phyloP scores from a whole-genome alignment of 23 red algal species.

The Gracilaria gracilis region DNA sequence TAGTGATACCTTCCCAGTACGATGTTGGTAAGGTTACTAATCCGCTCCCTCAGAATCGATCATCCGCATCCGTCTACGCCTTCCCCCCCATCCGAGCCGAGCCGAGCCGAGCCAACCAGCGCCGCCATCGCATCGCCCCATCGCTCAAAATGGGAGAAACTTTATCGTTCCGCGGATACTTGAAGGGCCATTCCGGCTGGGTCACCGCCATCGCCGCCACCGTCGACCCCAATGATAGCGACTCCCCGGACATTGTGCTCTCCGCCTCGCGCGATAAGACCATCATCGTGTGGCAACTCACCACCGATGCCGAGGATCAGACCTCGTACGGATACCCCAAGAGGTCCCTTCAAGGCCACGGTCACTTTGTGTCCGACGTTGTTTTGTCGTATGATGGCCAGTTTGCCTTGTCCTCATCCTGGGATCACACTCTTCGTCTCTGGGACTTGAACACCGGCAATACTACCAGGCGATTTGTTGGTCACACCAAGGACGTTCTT shows the following conservation, averaged over 20 bases:
- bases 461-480: constrained; percentile 92
- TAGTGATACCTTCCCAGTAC: too few relatives aligned
- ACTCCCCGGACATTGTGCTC: constrained; percentile 63
- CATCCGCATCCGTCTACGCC: too few relatives aligned
- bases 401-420: constrained; percentile 98
- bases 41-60: too few relatives aligned
- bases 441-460: constrained; percentile 91
- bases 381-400: constrained; percentile 94
- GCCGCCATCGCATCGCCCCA: background rate
- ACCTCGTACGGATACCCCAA: constrained; percentile 83
- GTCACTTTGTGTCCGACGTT: constrained; percentile 97
- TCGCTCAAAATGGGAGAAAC: constrained; percentile 82
- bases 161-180: constrained; percentile 80
- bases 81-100: too few relatives aligned
- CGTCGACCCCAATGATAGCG: constrained; percentile 71
- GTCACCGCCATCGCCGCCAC: constrained; percentile 92
- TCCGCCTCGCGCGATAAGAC: constrained; percentile 97
- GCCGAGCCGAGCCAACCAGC: too few relatives aligned
- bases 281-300: constrained; percentile 95
- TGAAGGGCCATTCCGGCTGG: constrained; percentile 97
- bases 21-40: too few relatives aligned
- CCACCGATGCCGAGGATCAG: constrained; percentile 77
- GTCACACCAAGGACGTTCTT: constrained; percentile 97
- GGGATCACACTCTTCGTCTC: constrained; percentile 95
- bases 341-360: constrained; percentile 83